Evolutionary conservation across 306 rosid species (phyloP).

Genomic region (Mimosa pudica): DNA sequence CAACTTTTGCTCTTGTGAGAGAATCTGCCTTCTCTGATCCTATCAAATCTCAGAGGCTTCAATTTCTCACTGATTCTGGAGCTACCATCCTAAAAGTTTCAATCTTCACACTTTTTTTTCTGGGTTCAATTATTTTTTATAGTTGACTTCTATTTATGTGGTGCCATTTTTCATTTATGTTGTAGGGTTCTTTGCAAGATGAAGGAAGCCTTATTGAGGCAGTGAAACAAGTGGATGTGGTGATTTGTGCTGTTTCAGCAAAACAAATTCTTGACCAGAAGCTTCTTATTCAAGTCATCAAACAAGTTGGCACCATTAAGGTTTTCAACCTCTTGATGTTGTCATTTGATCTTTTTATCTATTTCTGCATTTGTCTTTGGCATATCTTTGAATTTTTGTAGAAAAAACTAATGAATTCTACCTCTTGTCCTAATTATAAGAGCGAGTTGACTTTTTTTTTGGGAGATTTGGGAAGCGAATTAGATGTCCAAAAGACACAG

Average conservation of each 20-base stretch:
- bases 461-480: too few species aligned
- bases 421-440: neutral
- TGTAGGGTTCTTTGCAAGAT: constrained; percentile 73
- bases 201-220: constrained; percentile 68
- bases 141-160: neutral
- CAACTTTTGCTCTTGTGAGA: constrained; percentile 68
- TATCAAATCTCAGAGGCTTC: constrained; percentile 51
- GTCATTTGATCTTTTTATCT: neutral
- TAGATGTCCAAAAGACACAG: too few species aligned
- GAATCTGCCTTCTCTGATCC: constrained; percentile 63
- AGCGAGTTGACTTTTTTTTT: too few species aligned
- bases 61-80: constrained; percentile 58
- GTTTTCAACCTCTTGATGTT: constrained; percentile 33
- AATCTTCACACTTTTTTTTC: constrained; percentile 1
- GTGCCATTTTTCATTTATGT: neutral
- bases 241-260: constrained; percentile 70
- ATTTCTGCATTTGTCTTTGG: neutral
- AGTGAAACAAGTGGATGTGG: constrained; percentile 74
- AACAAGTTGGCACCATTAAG: constrained; percentile 63
- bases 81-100: constrained; percentile 58
- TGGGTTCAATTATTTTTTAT: neutral
- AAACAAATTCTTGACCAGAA: constrained; percentile 54
- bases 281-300: constrained; percentile 66
- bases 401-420: neutral
- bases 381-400: neutral